These are phyloP conservation scores for Metroxylon sagu DNA, from an alignment of 176 grass and related monocot species.

Conservation along the genomic window DNA sequence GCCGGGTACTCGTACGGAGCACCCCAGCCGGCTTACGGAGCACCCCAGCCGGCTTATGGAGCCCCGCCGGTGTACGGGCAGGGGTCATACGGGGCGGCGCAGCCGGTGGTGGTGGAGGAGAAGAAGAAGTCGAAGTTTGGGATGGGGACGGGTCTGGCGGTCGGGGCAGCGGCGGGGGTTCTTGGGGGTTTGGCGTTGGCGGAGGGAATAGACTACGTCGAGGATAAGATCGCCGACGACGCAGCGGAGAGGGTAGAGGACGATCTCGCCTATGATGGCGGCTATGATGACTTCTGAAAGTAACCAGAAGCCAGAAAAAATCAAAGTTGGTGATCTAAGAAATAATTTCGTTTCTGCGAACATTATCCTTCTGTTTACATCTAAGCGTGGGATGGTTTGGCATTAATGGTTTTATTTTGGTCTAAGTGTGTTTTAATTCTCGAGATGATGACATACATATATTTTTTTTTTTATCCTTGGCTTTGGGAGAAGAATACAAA, in stretches of 20 bases:
- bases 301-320: too few relatives aligned
- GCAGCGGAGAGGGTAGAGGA: constrained; percentile 56
- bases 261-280: constrained; percentile 27
- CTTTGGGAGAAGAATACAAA: too few relatives aligned
- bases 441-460: too few relatives aligned
- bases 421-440: too few relatives aligned
- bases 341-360: too few relatives aligned
- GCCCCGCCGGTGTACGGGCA: constrained; percentile 13
- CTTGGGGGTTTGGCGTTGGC: constrained; percentile 58
- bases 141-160: constrained; percentile 52
- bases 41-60: not conserved
- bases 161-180: constrained; percentile 54
- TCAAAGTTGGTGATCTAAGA: too few relatives aligned
- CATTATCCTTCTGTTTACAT: too few relatives aligned
- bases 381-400: too few relatives aligned
- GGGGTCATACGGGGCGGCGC: not conserved
- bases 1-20: too few relatives aligned
- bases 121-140: constrained; percentile 47
- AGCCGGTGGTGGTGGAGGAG: not conserved
- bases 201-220: constrained; percentile 56
- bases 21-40: too few relatives aligned
- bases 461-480: too few relatives aligned
- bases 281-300: constrained; percentile 18
- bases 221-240: constrained; percentile 57
- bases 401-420: too few relatives aligned